Evolutionary conservation across 1,139 yeast species (phyloP), one percentile per base, ranked within the genome.

Genomic region (Debaryomyces sp.): DNA sequence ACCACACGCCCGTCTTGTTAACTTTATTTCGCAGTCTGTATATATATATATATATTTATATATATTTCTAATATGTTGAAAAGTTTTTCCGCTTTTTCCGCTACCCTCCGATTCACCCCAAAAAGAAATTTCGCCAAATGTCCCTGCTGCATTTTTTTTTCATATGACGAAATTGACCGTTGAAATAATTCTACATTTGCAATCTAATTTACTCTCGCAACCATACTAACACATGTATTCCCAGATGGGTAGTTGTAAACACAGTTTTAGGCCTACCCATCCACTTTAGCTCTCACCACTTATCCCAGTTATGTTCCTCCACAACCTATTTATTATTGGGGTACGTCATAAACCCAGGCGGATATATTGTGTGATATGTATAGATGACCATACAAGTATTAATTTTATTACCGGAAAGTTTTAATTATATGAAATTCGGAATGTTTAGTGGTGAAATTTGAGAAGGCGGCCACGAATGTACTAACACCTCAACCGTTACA

Each of bases 1-100:
- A 55, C 59, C 59, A 55, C 59, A 55, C 58, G 57, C 59, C 59
- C 59, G n/a, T 22, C 22, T n/a, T 53, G 44, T 23, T n/a, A 17
- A 43, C 9, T 12, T 4, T 1, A 7, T 21, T 21, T 12, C 17
- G 17, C 12, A 21, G 5, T n/a, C 34, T 30, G 34, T 3, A 9
- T 15, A 30, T 30, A 13, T 30, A n/a, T n/a, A n/a, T n/a, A n/a
- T n/a, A n/a, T n/a, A n/a, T n/a, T n/a, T n/a, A n/a, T n/a, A n/a
- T n/a, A n/a, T n/a, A n/a, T n/a, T n/a, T n/a, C n/a, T n/a, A n/a
- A n/a, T n/a, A n/a, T n/a, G n/a, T n/a, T n/a, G n/a, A n/a, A n/a
- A n/a, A n/a, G n/a, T n/a, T n/a, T n/a, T n/a, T n/a, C n/a, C n/a
- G n/a, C n/a, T n/a, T 35, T 35, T 35, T 35, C 38, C 38, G 38